Conservation (phyloP, 768 basidiomycete genomes). For the Gyrodon lividus region DNA sequence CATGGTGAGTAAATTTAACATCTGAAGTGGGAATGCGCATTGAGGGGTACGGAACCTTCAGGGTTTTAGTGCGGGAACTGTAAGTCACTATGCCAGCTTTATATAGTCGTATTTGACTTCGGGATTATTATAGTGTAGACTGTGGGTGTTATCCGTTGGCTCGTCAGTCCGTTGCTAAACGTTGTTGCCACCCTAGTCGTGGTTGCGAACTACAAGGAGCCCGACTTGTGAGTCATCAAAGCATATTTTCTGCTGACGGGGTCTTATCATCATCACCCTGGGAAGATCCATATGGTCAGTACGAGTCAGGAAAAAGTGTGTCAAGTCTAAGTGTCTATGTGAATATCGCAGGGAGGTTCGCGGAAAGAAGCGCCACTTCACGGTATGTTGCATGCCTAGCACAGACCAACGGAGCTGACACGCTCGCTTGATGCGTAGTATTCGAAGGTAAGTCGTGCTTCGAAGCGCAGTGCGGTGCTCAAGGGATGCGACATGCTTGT, state of each 20-base stretch:
- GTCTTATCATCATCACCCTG: constrained; percentile 4
- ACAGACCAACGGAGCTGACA: not conserved
- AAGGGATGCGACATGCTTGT: constrained; percentile 6
- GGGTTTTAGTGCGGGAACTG: constrained; percentile 75
- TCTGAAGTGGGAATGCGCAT: not conserved
- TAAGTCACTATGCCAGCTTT: constrained; percentile 37
- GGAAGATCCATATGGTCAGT: constrained; percentile 78
- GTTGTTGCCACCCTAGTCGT: constrained; percentile 48
- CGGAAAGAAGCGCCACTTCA: constrained; percentile 80
- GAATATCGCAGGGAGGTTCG: constrained; percentile 76
- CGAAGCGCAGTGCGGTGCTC: constrained; percentile 2
- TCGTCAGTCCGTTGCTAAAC: not conserved
- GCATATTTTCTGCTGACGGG: not conserved
- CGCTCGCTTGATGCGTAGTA: constrained; percentile 44
- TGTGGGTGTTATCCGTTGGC: constrained; percentile 43
- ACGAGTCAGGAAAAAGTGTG: constrained; percentile 25
- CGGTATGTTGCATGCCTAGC: constrained; percentile 45
- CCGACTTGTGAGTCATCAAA: constrained; percentile 66
- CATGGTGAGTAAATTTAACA: constrained; percentile 41
- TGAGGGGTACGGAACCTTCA: constrained; percentile 24
- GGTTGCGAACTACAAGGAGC: constrained; percentile 64
- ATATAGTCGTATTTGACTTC: not conserved
- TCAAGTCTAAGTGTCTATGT: constrained; percentile 22
- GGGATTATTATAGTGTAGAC: constrained; percentile 51
- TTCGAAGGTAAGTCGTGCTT: constrained; percentile 58